These are phyloP conservation scores for Scleromitrula shiraiana DNA, from an alignment of 2,329 filamentous ascomycete species.

Conservation along the genomic window DNA sequence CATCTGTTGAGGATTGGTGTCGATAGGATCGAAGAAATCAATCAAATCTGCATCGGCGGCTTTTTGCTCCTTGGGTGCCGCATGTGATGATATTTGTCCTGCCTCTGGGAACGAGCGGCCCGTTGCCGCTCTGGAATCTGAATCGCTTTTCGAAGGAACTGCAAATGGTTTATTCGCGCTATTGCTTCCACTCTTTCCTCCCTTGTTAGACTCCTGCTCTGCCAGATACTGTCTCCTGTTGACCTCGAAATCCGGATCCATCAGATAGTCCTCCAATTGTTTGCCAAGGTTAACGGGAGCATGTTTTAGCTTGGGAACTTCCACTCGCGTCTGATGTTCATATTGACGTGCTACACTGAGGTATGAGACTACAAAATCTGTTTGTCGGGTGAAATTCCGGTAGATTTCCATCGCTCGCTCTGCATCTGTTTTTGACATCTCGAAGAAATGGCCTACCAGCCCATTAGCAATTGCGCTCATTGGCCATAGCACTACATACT, in stretches of 20 bases:
- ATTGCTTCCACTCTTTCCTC: conserved; percentile 17
- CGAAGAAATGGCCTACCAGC: conserved; percentile 80
- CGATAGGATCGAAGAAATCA: conserved; percentile 91
- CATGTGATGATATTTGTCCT: conserved; percentile 31
- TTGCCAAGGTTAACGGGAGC: conserved; percentile 85
- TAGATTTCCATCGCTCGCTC: conserved; percentile 89
- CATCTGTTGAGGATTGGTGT: conserved; percentile 75
- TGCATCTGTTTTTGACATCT: conserved; percentile 92
- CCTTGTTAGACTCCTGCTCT: conserved; percentile 66
- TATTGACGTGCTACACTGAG: conserved; percentile 80
- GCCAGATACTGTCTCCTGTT: conserved; percentile 88
- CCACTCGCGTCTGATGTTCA: conserved; percentile 83
- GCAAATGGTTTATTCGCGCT: conserved; percentile 38
- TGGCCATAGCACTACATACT: conserved; percentile 45
- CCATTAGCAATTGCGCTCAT: conserved; percentile 16
- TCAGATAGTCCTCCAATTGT: conserved; percentile 88
- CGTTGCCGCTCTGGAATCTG: conserved; percentile 24
- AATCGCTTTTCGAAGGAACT: conserved; percentile 29
- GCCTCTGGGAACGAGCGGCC: conserved; percentile 25
- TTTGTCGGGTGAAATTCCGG: conserved; percentile 83
- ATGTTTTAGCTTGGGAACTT: conserved; percentile 95
- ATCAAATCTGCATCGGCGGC: conserved; percentile 72
- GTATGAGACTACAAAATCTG: conserved; percentile 86
- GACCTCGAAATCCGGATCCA: conserved; percentile 90
- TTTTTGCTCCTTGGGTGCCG: conserved; percentile 39